phyloP scores from a whole-genome alignment of 345 rosid genomes.

The Sisymbrium altissimum region DNA sequence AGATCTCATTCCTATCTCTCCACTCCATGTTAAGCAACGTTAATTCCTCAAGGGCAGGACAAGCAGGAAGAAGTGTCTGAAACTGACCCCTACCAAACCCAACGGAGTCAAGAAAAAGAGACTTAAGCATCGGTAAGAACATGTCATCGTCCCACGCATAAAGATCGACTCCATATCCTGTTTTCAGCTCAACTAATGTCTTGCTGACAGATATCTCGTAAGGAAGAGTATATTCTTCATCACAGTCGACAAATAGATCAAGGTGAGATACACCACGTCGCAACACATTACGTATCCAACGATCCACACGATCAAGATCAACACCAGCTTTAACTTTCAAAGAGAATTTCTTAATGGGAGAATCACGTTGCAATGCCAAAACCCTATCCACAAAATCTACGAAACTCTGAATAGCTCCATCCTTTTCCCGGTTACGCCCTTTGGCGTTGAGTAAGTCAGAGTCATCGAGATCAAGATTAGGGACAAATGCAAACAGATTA shows the following conservation, averaged over 20 bases:
- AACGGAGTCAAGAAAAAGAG: constrained; percentile 11
- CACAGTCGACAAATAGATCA: background rate
- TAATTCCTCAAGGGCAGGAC: constrained; percentile 23
- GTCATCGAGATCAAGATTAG: constrained; percentile 12
- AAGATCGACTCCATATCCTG: constrained; percentile 11
- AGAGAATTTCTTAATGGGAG: constrained; percentile 7
- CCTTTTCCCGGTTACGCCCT: no score
- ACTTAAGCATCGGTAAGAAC: constrained; percentile 16
- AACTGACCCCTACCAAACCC: constrained; percentile 24
- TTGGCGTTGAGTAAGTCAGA: background rate
- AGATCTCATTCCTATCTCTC: constrained; percentile 22
- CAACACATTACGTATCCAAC: constrained; percentile 21
- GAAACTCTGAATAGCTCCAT: background rate
- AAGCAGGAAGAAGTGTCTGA: constrained; percentile 23
- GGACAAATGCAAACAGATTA: constrained; percentile 18
- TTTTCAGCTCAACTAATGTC: constrained; percentile 9
- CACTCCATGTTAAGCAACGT: constrained; percentile 10
- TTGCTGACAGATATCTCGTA: constrained; percentile 8
- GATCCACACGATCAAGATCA: constrained; percentile 6
- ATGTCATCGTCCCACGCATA: constrained; percentile 10
- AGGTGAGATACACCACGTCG: constrained; percentile 24
- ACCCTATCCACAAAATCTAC: constrained; percentile 19
- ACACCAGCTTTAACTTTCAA: constrained; percentile 5
- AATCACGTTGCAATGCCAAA: constrained; percentile 5
- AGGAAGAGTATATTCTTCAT: constrained; percentile 3